Evolutionary conservation across 208 protist genomes (phyloP).

Genomic region (Sergeia podlipaevii): DNA sequence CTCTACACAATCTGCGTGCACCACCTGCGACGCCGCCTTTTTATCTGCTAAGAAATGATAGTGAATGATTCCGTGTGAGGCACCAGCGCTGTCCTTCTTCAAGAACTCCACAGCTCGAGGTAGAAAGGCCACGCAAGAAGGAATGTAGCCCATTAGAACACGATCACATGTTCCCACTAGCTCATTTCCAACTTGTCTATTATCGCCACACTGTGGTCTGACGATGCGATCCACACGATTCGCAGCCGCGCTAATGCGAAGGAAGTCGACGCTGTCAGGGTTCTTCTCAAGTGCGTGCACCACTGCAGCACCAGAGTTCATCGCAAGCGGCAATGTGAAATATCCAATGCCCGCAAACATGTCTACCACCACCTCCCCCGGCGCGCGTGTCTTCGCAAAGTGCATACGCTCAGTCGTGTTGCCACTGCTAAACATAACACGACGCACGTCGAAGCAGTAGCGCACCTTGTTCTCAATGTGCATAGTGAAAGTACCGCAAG

Average conservation of each 20-base stretch:
- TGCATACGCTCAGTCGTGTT: constrained; percentile 92
- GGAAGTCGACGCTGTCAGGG: constrained; percentile 60
- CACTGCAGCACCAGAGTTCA: constrained; percentile 39
- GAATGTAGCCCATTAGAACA: constrained; percentile 92
- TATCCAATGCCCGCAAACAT: constrained; percentile 94
- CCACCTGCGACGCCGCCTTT: constrained; percentile 16
- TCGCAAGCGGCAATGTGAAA: constrained; percentile 85
- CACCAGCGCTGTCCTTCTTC: constrained; percentile 18
- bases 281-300: constrained; percentile 92
- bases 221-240: constrained; percentile 77
- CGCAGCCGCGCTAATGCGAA: constrained; percentile 73
- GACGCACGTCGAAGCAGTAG: constrained; percentile 84
- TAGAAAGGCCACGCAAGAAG: constrained; percentile 73
- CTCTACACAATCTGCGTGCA: constrained; percentile 32
- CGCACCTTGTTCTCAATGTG: constrained; percentile 88
- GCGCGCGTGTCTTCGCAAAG: constrained; percentile 54
- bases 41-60: constrained; percentile 88
- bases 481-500: constrained; percentile 70
- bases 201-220: constrained; percentile 76
- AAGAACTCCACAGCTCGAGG: constrained; percentile 76
- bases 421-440: constrained; percentile 91
- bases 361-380: constrained; percentile 85
- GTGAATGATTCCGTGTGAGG: constrained; percentile 59
- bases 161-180: constrained; percentile 77
- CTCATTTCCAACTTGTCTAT: constrained; percentile 63